Evolutionary conservation across 345 rosid species (phyloP).

Genomic region (Aegle marmelos): DNA sequence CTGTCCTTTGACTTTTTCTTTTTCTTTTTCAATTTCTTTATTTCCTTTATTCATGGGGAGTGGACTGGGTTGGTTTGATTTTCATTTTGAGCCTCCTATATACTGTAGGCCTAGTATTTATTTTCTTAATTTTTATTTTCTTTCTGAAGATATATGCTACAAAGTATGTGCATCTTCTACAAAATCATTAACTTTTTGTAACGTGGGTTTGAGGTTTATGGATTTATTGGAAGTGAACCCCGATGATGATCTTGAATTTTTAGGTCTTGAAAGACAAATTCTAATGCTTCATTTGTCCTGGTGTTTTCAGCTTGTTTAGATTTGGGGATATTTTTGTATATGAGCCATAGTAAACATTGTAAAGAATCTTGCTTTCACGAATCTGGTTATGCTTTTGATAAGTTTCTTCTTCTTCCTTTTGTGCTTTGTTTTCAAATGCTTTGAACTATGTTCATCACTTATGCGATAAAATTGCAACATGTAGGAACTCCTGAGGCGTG

Average conservation of each 20-base stretch:
- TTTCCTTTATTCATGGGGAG: background rate
- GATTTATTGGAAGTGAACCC: background rate
- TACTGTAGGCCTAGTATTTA: background rate
- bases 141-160: background rate
- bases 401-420: background rate
- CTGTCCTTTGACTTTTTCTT: background rate
- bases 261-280: background rate
- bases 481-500: slow-evolving; percentile 55
- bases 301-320: background rate
- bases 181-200: background rate
- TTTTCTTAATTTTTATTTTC: background rate
- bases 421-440: background rate
- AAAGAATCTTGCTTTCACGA: background rate
- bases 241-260: background rate
- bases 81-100: background rate
- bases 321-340: background rate
- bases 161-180: background rate
- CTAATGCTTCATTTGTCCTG: background rate
- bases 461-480: slow-evolving; percentile 1
- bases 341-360: background rate
- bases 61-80: background rate
- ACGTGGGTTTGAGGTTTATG: background rate
- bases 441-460: slow-evolving; percentile 4
- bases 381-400: background rate
- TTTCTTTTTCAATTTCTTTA: background rate